These are phyloP conservation scores for Setaria italica DNA, from an alignment of 202 grass and related monocot genomes.

Conservation along the genomic window DNA sequence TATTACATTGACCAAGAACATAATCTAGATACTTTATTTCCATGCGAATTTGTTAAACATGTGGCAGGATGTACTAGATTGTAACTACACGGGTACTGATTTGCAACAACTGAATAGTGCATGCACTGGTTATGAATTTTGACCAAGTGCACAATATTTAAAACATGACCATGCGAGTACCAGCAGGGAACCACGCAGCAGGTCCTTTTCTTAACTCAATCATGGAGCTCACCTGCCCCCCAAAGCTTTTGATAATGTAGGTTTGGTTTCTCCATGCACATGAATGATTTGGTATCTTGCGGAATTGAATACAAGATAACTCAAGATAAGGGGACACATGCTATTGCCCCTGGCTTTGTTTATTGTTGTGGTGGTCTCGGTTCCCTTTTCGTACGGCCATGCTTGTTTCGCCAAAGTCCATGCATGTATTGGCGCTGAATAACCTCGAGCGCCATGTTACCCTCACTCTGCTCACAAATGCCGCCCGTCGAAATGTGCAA, in stretches of 20 bases:
- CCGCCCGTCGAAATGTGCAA: conserved; percentile 15
- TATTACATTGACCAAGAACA: conserved; percentile 37
- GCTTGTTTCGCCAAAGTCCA: conserved; percentile 50
- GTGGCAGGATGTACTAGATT: conserved; percentile 7
- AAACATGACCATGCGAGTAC: conserved; percentile 50
- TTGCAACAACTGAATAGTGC: conserved; percentile 24
- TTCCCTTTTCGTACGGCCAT: conserved; percentile 38
- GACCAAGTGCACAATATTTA: conserved; percentile 48
- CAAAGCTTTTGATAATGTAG: conserved; percentile 49
- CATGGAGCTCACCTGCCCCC: conserved; percentile 55
- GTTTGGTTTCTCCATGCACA: conserved; percentile 62
- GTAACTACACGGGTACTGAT: not conserved
- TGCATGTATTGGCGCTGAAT: conserved; percentile 37
- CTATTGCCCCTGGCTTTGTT: conserved; percentile 53
- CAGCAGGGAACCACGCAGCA: conserved; percentile 46
- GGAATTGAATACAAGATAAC: conserved; percentile 62
- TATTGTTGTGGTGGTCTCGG: conserved; percentile 48
- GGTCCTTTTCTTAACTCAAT: conserved; percentile 58
- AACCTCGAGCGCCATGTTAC: conserved; percentile 52
- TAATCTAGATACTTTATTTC: conserved; percentile 24
- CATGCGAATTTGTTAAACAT: not conserved
- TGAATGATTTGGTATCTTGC: conserved; percentile 57
- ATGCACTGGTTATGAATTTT: conserved; percentile 43
- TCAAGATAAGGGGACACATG: conserved; percentile 63
- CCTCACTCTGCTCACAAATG: conserved; percentile 19